These are phyloP conservation scores for Solanum chilense DNA, from an alignment of 257 asterid species.

Conservation along the genomic window DNA sequence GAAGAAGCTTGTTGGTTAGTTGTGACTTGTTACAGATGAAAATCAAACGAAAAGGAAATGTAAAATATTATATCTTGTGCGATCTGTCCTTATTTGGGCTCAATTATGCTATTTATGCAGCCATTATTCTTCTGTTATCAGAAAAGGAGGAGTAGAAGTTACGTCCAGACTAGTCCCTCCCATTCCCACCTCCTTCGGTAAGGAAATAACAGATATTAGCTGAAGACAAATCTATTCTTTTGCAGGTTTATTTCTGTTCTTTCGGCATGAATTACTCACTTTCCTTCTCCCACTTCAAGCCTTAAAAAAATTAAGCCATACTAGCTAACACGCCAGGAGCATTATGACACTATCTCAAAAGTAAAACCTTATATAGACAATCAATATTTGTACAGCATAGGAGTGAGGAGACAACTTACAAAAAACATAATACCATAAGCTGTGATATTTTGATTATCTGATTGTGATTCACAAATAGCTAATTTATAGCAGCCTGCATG, in stretches of 20 bases:
- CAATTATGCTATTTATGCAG: not conserved
- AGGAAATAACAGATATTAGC: not conserved
- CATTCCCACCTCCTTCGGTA: not conserved
- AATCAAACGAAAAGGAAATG: not conserved
- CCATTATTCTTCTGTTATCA: not conserved
- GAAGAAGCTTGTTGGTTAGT: not conserved
- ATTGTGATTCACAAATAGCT: conserved; percentile 65
- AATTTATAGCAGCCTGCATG: conserved; percentile 64
- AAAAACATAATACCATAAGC: conserved; percentile 83
- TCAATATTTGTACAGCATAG: not conserved
- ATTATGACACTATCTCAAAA: not conserved
- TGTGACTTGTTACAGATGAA: not conserved
- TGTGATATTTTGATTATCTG: conserved; percentile 80
- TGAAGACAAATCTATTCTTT: not conserved
- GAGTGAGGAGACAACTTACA: conserved; percentile 39
- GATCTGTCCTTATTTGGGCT: not conserved
- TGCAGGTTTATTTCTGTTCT: not conserved
- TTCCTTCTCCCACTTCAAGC: not conserved
- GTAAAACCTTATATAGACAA: not conserved
- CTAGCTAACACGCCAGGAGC: not conserved
- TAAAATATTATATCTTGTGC: not conserved
- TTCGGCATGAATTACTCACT: not conserved
- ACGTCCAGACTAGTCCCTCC: not conserved
- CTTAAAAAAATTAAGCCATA: not conserved
- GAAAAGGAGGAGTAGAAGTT: not conserved